These are phyloP conservation scores for Monilinia fructicola DNA, from an alignment of 2,329 filamentous ascomycete species.

Conservation along the genomic window DNA sequence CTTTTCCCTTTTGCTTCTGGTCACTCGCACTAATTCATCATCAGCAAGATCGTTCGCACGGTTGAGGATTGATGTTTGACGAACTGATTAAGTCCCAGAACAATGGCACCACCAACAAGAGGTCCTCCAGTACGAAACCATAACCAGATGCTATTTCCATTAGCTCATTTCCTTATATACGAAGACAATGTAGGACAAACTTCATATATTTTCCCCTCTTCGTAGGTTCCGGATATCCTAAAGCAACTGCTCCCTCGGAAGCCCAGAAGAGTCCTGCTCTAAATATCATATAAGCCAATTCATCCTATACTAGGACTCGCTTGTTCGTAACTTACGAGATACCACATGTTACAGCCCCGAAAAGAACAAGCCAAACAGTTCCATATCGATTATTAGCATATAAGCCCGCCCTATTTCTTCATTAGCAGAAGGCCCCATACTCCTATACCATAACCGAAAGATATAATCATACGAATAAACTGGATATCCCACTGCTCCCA, in stretches of 20 bases:
- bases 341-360: constrained; percentile 44
- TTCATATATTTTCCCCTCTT: constrained; percentile 33
- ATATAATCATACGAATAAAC: constrained; percentile 38
- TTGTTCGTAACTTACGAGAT: constrained; percentile 29
- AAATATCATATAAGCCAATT: not conserved
- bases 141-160: constrained; percentile 42
- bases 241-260: constrained; percentile 45
- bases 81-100: constrained; percentile 45
- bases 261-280: constrained; percentile 46
- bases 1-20: constrained; percentile 35
- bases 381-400: constrained; percentile 44
- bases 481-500: constrained; percentile 46
- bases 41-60: constrained; percentile 34
- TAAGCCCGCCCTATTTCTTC: constrained; percentile 36
- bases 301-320: not conserved
- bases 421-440: constrained; percentile 36
- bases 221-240: constrained; percentile 42
- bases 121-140: constrained; percentile 45
- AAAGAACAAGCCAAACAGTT: constrained; percentile 45
- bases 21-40: not conserved
- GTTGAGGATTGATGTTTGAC: not conserved
- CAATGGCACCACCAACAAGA: constrained; percentile 50
- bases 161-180: not conserved
- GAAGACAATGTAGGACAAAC: not conserved
- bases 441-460: not conserved